Evolutionary conservation across 2,329 filamentous ascomycete genomes (phyloP).

Genomic region (Fusarium newnesense): DNA sequence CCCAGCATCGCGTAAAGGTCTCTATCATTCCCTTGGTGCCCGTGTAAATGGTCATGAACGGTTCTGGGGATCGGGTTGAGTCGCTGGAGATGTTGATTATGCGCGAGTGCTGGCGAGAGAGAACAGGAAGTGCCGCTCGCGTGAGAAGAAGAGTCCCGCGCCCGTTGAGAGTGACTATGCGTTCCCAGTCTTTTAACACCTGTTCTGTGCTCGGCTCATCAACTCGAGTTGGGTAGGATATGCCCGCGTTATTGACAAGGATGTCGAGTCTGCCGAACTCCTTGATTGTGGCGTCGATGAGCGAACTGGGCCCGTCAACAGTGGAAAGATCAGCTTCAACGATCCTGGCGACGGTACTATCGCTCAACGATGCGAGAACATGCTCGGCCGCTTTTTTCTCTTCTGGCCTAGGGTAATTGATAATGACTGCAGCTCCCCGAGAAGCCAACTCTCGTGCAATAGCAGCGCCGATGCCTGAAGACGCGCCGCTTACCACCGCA

Average conservation of each 20-base stretch:
- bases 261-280: background rate
- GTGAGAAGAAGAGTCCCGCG: background rate
- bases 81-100: background rate
- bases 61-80: background rate
- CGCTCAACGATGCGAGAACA: background rate
- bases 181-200: background rate
- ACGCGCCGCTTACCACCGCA: background rate
- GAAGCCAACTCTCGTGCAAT: background rate
- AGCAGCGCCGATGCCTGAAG: background rate
- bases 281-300: background rate
- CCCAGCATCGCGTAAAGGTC: background rate
- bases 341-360: background rate
- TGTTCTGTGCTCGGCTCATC: background rate
- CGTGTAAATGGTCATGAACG: background rate
- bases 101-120: background rate
- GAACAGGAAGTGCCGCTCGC: background rate
- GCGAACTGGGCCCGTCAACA: background rate
- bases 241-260: background rate
- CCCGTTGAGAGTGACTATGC: background rate
- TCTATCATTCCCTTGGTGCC: background rate
- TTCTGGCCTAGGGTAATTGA: background rate
- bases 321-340: background rate
- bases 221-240: background rate
- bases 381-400: background rate
- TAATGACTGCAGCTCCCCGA: background rate